phyloP scores from a whole-genome alignment of 768 basidiomycete species.

The Piloderma croceum region DNA sequence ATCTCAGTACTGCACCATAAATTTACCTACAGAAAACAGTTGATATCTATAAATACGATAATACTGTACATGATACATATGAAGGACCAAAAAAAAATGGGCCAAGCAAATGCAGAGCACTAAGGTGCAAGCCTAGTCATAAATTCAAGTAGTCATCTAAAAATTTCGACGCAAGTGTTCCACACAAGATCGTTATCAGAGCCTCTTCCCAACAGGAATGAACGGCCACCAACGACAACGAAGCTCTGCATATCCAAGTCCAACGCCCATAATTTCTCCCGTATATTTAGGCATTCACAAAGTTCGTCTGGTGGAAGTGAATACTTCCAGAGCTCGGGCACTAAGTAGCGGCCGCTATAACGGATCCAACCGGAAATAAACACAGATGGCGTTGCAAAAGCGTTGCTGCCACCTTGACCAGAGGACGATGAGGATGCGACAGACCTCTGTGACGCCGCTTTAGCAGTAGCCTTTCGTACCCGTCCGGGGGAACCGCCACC shows the following conservation, averaged over 20 bases:
- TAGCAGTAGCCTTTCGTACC: background rate
- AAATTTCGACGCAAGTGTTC: background rate
- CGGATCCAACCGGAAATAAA: conserved; percentile 20
- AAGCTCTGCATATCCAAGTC: conserved; percentile 18
- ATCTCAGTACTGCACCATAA: too few relatives aligned
- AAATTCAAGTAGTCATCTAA: too few relatives aligned
- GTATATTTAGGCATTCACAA: conserved; percentile 17
- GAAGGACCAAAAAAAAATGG: too few relatives aligned
- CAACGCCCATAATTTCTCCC: conserved; percentile 13
- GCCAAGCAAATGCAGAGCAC: too few relatives aligned
- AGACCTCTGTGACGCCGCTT: background rate
- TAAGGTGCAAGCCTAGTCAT: too few relatives aligned
- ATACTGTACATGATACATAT: too few relatives aligned
- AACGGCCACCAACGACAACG: conserved; percentile 10
- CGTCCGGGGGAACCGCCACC: background rate
- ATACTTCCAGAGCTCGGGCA: conserved; percentile 22
- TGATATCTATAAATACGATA: too few relatives aligned
- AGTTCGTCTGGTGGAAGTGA: conserved; percentile 16
- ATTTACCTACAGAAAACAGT: too few relatives aligned
- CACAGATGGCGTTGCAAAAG: conserved; percentile 10
- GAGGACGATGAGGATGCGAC: background rate
- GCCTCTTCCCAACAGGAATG: conserved; percentile 19
- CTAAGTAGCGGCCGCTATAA: conserved; percentile 1
- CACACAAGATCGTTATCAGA: background rate
- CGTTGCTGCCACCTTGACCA: too few relatives aligned